Evolutionary conservation across 306 rosid genomes (phyloP), one percentile per base, ranked within the genome.

Genomic region (Cucurbita moschata): DNA sequence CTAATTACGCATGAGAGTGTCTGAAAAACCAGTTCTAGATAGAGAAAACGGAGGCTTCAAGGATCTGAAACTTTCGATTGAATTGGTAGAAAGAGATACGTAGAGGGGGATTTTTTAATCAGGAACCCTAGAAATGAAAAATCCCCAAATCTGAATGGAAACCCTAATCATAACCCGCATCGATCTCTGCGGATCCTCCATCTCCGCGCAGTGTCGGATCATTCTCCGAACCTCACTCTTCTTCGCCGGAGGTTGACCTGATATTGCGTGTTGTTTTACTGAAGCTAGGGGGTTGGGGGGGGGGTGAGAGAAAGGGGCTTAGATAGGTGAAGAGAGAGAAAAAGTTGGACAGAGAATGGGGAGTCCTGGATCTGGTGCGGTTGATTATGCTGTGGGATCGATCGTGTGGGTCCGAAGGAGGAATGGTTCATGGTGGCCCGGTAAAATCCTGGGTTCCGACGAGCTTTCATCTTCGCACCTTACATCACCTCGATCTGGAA

Each of bases 391-490:
- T 35, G 84, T 84, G 40, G 87, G 89, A 73, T 83, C 89, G 78
- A 86, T 86, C 80, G 89, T 86, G 56, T 86, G 89, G 89, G 89
- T 86, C 14, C 78, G 87, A 80, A 76, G 89, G 81, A 79, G 89
- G 79, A 86, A 86, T 61, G 89, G 89, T 13, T 86, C 89, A 9
- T 83, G 89, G 89, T 86, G 89, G 89, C 89, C 89, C 19, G 89
- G 87, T 78, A 83, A 86, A 81, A 86, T 86, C 35, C 76, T 86
- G 66, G 87, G 89, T 12, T 82, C 86, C 11, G 89, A 86, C 16
- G 89, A 86, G 77, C 87, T 83, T 51, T 79, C 87, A 40, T 58
- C 84, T 26, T 86, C 89, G 75, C 82, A 86, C 76, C 89, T 86
- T 61, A 83, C 87, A 18, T 86, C 89, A 52, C 89, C 89, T 52